Evolutionary conservation across 2,329 filamentous ascomycete species (phyloP).

Genomic region (Pseudogymnoascus sp.): DNA sequence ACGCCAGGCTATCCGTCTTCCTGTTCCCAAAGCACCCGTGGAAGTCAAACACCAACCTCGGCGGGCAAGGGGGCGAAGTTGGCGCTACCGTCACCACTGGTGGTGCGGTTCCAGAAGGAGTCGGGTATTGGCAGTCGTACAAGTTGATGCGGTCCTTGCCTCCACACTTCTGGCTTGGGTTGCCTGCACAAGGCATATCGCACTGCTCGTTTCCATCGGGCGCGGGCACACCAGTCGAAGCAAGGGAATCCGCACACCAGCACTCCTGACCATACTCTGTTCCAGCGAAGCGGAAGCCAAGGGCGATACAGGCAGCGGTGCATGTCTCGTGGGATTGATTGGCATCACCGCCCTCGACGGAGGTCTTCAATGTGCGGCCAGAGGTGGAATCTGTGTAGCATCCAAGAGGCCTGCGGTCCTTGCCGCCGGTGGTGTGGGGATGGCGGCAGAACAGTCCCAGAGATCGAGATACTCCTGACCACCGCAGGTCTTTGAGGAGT

Average conservation of each 20-base stretch:
- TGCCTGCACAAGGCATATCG: conserved; percentile 16
- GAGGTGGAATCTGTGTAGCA: conserved; percentile 7
- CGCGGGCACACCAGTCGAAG: conserved; percentile 13
- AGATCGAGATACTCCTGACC: conserved; percentile 14
- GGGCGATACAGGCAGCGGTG: not conserved
- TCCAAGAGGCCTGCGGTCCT: not conserved
- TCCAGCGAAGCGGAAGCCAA: not conserved
- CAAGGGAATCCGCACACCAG: not conserved
- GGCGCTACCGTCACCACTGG: not conserved
- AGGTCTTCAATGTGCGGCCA: not conserved
- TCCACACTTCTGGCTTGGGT: conserved; percentile 15
- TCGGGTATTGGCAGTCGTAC: conserved; percentile 9
- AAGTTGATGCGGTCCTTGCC: conserved; percentile 14
- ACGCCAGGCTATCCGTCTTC: conserved; percentile 1
- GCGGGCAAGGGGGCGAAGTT: not conserved
- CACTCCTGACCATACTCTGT: not conserved
- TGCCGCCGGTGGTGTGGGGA: not conserved
- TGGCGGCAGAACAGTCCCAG: conserved; percentile 9
- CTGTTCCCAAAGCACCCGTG: not conserved
- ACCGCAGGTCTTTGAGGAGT: conserved; percentile 15
- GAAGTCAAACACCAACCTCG: conserved; percentile 4
- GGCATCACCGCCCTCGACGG: not conserved
- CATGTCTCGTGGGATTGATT: not conserved
- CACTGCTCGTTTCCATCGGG: conserved; percentile 15
- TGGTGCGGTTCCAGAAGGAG: not conserved